Percentiles rank a stretch among this genome's conserved stretches.
Evolutionary conservation across 129 eudicot species (phyloP).

Genomic region (Escallonia herrerae): DNA sequence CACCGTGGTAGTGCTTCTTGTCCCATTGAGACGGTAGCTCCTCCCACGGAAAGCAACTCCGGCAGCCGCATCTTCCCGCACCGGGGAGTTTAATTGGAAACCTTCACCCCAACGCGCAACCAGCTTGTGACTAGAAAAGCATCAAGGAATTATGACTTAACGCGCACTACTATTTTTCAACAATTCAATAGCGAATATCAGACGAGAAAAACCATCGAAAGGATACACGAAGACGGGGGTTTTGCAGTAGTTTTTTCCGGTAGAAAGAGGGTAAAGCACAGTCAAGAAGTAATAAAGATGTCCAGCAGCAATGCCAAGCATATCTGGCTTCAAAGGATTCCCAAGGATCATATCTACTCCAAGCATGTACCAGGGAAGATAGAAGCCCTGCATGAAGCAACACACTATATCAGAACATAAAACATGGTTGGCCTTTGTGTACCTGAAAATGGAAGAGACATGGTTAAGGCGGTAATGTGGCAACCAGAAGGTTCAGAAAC

Average conservation of each 20-base stretch:
- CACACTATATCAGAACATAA: no score
- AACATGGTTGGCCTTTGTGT: no score
- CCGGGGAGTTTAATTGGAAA: constrained; percentile 42
- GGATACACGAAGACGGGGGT: constrained; percentile 71
- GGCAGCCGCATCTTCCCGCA: constrained; percentile 15
- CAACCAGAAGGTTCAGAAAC: no score
- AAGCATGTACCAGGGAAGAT: constrained; percentile 52
- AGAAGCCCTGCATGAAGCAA: constrained; percentile 38
- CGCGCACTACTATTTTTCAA: no score
- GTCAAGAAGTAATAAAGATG: constrained; percentile 60
- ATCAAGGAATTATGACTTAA: constrained; percentile 20
- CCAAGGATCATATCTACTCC: constrained; percentile 48
- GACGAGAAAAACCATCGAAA: constrained; percentile 5
- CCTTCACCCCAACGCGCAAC: constrained; percentile 55
- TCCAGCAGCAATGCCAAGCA: constrained; percentile 61
- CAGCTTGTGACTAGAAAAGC: constrained; percentile 44
- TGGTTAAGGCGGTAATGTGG: no score
- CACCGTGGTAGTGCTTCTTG: not conserved
- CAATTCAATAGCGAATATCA: no score
- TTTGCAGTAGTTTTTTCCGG: constrained; percentile 34
- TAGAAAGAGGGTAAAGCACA: constrained; percentile 47
- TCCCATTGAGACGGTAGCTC: constrained; percentile 37
- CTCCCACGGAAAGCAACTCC: constrained; percentile 46
- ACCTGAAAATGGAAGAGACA: no score
- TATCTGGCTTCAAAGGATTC: constrained; percentile 32